Evolutionary conservation across 2,329 filamentous ascomycete species (phyloP).

Genomic region (Curvularia verruculosa): DNA sequence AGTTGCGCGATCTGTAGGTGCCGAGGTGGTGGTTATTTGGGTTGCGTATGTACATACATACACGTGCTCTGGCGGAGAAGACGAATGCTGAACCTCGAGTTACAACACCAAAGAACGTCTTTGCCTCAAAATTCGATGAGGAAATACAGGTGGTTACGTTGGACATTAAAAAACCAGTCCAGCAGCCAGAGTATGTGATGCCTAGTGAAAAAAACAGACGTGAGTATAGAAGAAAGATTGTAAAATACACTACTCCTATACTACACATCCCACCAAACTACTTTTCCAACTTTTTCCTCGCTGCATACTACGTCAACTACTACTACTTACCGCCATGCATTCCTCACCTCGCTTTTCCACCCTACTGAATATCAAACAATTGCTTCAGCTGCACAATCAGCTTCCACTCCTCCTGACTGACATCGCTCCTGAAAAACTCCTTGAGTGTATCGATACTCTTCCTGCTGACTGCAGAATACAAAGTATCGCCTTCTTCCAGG

Average conservation of each 20-base stretch:
- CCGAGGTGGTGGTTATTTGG: too few relatives aligned
- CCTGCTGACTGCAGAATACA: conserved; percentile 88
- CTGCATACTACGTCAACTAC: not conserved
- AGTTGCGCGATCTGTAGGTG: too few relatives aligned
- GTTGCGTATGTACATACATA: too few relatives aligned
- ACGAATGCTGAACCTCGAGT: too few relatives aligned
- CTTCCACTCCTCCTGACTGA: conserved; percentile 90
- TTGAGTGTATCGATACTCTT: conserved; percentile 93
- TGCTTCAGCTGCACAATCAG: conserved; percentile 96
- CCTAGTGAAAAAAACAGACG: not conserved
- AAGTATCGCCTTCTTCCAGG: conserved; percentile 84
- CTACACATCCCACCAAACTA: not conserved
- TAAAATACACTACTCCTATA: not conserved
- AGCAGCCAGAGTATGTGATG: not conserved
- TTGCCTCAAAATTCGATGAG: not conserved
- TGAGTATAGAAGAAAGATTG: not conserved
- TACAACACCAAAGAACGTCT: too few relatives aligned
- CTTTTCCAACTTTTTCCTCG: not conserved
- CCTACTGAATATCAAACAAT: conserved; percentile 74
- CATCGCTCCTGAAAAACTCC: conserved; percentile 89
- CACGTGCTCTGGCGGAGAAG: too few relatives aligned
- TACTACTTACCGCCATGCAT: not conserved
- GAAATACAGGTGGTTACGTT: not conserved
- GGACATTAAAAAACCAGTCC: not conserved
- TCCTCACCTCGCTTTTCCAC: not conserved